Conservation (phyloP, 257 asterid species). For the Fraxinus pennsylvanica region DNA sequence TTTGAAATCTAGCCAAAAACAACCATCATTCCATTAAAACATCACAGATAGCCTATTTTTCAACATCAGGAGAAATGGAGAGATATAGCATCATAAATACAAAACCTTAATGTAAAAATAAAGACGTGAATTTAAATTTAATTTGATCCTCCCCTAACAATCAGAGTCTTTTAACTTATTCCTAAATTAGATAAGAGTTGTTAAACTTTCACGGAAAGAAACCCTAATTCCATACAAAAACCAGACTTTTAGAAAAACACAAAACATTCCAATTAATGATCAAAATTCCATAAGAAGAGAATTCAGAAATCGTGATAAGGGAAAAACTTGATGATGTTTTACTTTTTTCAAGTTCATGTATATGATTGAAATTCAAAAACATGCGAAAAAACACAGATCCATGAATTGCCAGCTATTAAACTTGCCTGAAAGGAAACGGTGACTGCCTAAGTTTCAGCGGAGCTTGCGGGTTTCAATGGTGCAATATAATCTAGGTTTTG, state of each 20-base stretch:
- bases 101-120: constrained; percentile 1
- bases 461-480: neutral
- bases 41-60: constrained; percentile 20
- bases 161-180: neutral
- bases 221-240: neutral
- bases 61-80: neutral
- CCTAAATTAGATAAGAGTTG: neutral
- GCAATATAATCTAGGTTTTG: constrained; percentile 26
- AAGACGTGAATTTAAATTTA: neutral
- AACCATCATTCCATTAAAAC: constrained; percentile 11
- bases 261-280: neutral
- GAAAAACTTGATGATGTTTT: neutral
- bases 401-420: neutral
- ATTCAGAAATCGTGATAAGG: neutral
- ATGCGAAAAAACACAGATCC: constrained; percentile 2
- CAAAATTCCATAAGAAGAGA: neutral
- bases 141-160: constrained; percentile 12
- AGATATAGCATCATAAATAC: constrained; percentile 3
- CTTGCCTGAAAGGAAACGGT: constrained; percentile 33
- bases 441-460: constrained; percentile 28
- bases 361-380: constrained; percentile 19
- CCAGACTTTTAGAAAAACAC: neutral
- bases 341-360: constrained; percentile 4
- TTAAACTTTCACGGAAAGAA: neutral
- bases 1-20: constrained; percentile 34